Percentiles rank a stretch among this genome's conserved stretches.
These are phyloP conservation scores for Fusarium fracticaudum DNA, from an alignment of 2,329 filamentous ascomycete species.

Conservation along the genomic window DNA sequence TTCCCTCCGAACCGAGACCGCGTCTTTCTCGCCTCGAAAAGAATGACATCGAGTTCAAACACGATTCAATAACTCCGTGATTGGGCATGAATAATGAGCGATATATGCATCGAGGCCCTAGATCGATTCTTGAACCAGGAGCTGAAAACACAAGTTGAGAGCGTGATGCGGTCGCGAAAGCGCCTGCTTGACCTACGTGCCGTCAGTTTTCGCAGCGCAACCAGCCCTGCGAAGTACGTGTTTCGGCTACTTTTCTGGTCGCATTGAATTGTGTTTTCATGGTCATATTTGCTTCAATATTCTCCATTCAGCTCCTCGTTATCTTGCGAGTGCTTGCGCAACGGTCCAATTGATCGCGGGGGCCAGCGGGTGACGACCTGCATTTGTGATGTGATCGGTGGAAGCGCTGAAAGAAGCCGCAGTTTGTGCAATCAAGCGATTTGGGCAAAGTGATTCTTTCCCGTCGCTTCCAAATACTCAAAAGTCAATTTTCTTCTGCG, in stretches of 20 bases:
- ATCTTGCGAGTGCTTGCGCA: neutral
- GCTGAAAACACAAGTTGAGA: neutral
- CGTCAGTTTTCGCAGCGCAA: neutral
- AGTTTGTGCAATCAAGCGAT: neutral
- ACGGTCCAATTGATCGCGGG: neutral
- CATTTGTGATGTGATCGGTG: neutral
- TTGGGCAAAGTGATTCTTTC: accelerated
- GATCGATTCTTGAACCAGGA: accelerated
- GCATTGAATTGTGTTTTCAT: neutral
- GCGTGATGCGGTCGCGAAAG: no score
- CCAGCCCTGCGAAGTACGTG: accelerated
- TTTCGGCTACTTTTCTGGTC: neutral
- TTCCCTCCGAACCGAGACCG: neutral
- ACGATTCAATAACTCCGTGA: neutral
- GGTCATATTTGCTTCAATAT: neutral
- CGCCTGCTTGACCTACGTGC: no score
- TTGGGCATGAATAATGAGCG: neutral
- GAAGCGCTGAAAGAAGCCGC: neutral
- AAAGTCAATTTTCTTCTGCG: no score
- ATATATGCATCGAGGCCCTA: neutral
- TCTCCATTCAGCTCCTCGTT: neutral
- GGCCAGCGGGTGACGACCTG: neutral
- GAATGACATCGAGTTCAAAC: neutral
- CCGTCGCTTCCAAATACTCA: neutral
- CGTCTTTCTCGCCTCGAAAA: neutral